phyloP scores from a whole-genome alignment of 441 rosid genomes.

The Euphorbia schlechtendalii region DNA sequence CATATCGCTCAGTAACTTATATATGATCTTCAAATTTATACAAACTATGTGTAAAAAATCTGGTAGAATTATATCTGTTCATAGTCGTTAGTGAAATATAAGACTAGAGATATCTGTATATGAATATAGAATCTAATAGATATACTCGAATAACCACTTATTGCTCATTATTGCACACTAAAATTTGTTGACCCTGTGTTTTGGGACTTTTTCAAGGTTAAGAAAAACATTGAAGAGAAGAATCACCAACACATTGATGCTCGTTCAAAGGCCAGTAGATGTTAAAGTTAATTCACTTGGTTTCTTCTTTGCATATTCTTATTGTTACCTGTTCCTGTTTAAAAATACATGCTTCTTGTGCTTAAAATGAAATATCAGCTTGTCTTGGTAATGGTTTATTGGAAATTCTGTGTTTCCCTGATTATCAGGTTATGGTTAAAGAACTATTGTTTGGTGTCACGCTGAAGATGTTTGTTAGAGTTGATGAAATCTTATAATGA shows the following conservation, averaged over 20 bases:
- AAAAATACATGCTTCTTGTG: neutral
- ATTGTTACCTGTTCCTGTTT: neutral
- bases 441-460: too few species aligned
- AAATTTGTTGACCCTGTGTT: neutral
- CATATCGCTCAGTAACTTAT: too few species aligned
- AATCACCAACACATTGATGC: slow-evolving; percentile 80
- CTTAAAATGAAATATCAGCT: too few species aligned
- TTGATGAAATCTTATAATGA: too few species aligned
- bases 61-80: neutral
- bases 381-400: neutral
- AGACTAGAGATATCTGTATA: neutral
- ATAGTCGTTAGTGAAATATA: neutral
- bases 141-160: too few species aligned
- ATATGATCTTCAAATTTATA: too few species aligned
- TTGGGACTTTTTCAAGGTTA: slow-evolving; percentile 42
- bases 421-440: too few species aligned
- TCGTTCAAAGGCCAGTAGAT: slow-evolving; percentile 65
- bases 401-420: neutral
- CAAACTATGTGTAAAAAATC: neutral
- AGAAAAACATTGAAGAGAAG: slow-evolving; percentile 55
- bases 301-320: slow-evolving; percentile 7
- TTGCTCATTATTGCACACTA: neutral
- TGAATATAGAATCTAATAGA: neutral
- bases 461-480: too few species aligned
- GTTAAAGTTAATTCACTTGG: slow-evolving; percentile 6